A percentile compares a stretch with the other conserved stretches of the same genome.
Evolutionary conservation across 1,284 basidiomycete genomes (phyloP).

Genomic region (Rhizopogon hawkerae): DNA sequence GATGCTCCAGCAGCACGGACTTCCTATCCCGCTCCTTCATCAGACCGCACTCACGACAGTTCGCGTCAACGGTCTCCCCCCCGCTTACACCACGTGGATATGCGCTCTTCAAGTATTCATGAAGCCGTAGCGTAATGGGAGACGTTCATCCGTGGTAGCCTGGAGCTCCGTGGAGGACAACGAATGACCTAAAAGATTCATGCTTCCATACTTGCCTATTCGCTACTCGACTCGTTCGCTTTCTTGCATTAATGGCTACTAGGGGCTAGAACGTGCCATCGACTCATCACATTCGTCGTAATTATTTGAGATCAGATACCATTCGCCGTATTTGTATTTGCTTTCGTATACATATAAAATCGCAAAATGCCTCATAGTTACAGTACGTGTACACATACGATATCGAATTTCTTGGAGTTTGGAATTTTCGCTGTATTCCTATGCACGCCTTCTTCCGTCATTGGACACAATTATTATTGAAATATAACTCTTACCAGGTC

Average conservation of each 20-base stretch:
- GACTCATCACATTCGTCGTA: slow-evolving; percentile 10
- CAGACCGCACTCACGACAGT: slow-evolving; percentile 16
- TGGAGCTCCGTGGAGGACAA: slow-evolving; percentile 14
- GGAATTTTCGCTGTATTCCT: slow-evolving; percentile 17
- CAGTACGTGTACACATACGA: slow-evolving; percentile 18
- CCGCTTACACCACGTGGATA: slow-evolving; percentile 27
- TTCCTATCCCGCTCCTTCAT: slow-evolving; percentile 21
- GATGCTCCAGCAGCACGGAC: slow-evolving; percentile 26
- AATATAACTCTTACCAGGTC: slow-evolving; percentile 17
- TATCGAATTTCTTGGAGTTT: slow-evolving; percentile 19
- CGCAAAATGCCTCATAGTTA: slow-evolving; percentile 15
- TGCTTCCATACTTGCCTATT: slow-evolving; percentile 10
- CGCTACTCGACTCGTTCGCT: slow-evolving; percentile 3
- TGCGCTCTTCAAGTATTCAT: slow-evolving; percentile 24
- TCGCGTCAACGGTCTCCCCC: slow-evolving; percentile 26
- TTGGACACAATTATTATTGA: slow-evolving; percentile 16
- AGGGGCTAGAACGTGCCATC: slow-evolving; percentile 5
- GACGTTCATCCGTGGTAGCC: slow-evolving; percentile 11
- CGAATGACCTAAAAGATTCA: slow-evolving; percentile 5
- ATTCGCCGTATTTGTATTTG: slow-evolving; percentile 17
- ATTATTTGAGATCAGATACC: slow-evolving; percentile 13
- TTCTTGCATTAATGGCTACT: slow-evolving; percentile 4
- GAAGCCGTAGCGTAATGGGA: slow-evolving; percentile 24
- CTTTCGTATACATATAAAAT: slow-evolving; percentile 15
- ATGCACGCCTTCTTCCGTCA: slow-evolving; percentile 14